Percentiles rank a stretch among this genome's conserved stretches.
Evolutionary conservation across 2,329 filamentous ascomycete genomes (phyloP).

Genomic region (Pyricularia sp.): DNA sequence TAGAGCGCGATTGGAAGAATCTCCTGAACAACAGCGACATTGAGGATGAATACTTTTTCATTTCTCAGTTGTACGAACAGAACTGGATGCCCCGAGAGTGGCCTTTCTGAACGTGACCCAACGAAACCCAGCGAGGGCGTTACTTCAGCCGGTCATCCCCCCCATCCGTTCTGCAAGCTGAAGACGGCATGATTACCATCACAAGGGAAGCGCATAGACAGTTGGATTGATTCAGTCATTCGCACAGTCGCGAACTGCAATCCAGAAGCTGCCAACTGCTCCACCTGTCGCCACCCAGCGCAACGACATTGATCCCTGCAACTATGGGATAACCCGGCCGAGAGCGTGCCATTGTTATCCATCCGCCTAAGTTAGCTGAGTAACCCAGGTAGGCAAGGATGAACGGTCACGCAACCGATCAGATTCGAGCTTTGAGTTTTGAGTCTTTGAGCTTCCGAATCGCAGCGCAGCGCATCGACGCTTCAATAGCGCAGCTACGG

Average conservation of each 20-base stretch:
- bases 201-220: not conserved
- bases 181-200: not conserved
- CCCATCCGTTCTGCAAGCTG: not conserved
- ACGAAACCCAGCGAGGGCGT: not conserved
- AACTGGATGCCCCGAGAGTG: constrained; percentile 32
- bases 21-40: constrained; percentile 30
- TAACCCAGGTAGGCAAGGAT: not conserved
- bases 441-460: no score
- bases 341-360: not conserved
- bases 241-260: not conserved
- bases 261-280: not conserved
- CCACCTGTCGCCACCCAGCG: not conserved
- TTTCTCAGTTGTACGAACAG: constrained; percentile 45
- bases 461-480: no score
- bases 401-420: not conserved
- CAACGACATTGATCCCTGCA: not conserved
- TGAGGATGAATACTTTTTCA: constrained; percentile 45
- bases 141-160: not conserved
- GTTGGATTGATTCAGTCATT: not conserved
- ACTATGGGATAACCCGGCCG: not conserved
- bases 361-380: not conserved
- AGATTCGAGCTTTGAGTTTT: not conserved
- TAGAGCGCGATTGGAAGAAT: constrained; percentile 31
- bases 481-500: not conserved
- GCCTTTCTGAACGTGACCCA: not conserved